phyloP scores from a whole-genome alignment of 305 asterid species.

The Galium porrigens region DNA sequence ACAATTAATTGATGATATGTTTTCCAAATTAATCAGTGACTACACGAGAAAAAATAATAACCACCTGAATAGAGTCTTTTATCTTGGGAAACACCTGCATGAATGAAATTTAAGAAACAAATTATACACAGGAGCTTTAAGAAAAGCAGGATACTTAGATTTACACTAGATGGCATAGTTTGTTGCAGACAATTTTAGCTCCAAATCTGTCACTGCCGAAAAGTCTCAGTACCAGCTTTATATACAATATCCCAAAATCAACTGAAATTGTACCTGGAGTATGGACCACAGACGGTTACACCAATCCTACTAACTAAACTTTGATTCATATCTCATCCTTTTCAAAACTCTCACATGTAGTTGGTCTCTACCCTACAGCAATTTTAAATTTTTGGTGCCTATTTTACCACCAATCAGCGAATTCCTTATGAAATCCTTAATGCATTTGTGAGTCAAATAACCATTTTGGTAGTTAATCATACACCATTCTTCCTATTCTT shows the following conservation, averaged over 20 bases:
- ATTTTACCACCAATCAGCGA: background rate
- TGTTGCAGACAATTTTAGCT: background rate
- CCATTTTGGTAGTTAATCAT: background rate
- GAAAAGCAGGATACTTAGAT: no score
- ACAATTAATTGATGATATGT: background rate
- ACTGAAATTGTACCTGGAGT: background rate
- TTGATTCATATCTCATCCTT: conserved; percentile 2
- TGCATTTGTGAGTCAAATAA: no score
- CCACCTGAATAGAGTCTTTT: conserved; percentile 72
- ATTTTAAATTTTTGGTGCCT: background rate
- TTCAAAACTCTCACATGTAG: background rate
- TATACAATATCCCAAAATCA: background rate
- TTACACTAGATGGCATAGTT: no score
- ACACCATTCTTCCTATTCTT: background rate
- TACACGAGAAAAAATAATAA: background rate
- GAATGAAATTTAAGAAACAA: conserved; percentile 14
- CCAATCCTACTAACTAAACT: background rate
- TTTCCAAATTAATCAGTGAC: conserved; percentile 10
- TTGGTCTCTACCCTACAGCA: background rate
- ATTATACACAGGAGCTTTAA: background rate
- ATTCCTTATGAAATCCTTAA: background rate
- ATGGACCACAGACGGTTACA: background rate
- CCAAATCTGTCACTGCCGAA: background rate
- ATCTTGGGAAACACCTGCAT: conserved; percentile 79
- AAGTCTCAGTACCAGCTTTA: background rate